Evolutionary conservation across 805 yeast species (phyloP).

Genomic region (Lipomyces spencermartinsiae): DNA sequence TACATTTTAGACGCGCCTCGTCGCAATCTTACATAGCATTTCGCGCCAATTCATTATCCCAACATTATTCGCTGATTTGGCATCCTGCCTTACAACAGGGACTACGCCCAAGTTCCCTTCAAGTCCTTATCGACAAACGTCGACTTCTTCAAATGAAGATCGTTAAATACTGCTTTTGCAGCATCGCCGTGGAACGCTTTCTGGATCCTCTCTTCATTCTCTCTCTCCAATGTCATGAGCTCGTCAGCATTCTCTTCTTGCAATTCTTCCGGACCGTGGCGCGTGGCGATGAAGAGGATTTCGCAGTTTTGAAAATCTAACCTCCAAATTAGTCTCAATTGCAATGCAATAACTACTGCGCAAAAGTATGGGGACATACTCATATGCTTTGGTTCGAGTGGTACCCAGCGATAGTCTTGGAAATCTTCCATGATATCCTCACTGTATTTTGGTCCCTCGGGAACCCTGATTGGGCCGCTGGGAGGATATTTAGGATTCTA

Average conservation of each 20-base stretch:
- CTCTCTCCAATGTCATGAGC: conserved; percentile 5
- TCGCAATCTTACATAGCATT: no score
- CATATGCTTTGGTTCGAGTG: conserved; percentile 19
- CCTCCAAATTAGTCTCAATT: not conserved
- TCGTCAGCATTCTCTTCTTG: not conserved
- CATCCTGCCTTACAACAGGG: not conserved
- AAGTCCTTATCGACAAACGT: conserved; percentile 1
- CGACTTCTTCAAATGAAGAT: conserved; percentile 5
- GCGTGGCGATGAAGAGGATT: conserved; percentile 16
- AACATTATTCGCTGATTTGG: not conserved
- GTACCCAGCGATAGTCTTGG: conserved; percentile 19
- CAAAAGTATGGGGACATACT: not conserved
- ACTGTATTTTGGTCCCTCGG: conserved; percentile 9
- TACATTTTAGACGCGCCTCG: no score
- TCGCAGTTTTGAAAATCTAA: conserved; percentile 11
- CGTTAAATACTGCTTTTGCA: conserved; percentile 8
- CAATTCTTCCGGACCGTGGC: conserved; percentile 8
- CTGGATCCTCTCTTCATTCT: conserved; percentile 12
- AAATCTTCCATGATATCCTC: conserved; percentile 9
- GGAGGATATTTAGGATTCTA: conserved; percentile 9
- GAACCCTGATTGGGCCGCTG: not conserved
- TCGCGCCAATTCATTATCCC: no score
- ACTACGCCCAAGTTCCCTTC: conserved; percentile 9
- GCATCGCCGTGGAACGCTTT: not conserved
- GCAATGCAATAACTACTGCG: not conserved